These are phyloP conservation scores for Ophiognomonia clavigignenti-juglandacearum DNA, from an alignment of 2,329 filamentous ascomycete species.

Conservation along the genomic window DNA sequence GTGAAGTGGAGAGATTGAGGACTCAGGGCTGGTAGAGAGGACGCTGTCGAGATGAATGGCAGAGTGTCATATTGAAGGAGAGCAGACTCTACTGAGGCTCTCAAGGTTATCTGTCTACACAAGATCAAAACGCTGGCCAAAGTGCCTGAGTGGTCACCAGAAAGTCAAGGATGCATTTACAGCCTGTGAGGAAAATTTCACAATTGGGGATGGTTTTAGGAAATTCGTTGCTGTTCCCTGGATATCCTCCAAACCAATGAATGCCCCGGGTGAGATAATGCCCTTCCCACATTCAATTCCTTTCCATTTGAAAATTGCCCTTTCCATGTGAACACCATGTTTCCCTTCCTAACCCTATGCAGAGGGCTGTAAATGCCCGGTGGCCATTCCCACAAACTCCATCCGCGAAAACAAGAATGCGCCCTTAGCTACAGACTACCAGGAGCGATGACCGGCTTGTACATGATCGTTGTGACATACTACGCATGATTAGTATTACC, in stretches of 20 bases:
- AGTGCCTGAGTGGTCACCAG: too few relatives aligned
- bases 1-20: slow-evolving; percentile 68
- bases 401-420: slow-evolving; percentile 6
- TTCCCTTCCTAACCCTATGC: neutral
- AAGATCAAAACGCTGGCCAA: too few relatives aligned
- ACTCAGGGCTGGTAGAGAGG: neutral
- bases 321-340: too few relatives aligned
- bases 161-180: too few relatives aligned
- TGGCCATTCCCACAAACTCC: slow-evolving; percentile 6
- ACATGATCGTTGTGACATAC: slow-evolving; percentile 98
- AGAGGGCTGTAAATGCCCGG: neutral
- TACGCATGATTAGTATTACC: slow-evolving; percentile 35
- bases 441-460: slow-evolving; percentile 72
- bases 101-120: too few relatives aligned
- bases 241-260: slow-evolving; percentile 16
- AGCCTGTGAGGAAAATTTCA: neutral
- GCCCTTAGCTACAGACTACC: neutral
- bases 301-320: slow-evolving; percentile 11
- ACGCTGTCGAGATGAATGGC: too few relatives aligned
- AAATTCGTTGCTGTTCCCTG: slow-evolving; percentile 6
- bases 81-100: too few relatives aligned
- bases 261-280: neutral
- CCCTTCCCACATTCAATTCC: neutral
- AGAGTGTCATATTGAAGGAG: too few relatives aligned
- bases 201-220: neutral